Base-by-base conservation (phyloP, 2,329 filamentous ascomycete species). In the Aureobasidium vineae region DNA sequence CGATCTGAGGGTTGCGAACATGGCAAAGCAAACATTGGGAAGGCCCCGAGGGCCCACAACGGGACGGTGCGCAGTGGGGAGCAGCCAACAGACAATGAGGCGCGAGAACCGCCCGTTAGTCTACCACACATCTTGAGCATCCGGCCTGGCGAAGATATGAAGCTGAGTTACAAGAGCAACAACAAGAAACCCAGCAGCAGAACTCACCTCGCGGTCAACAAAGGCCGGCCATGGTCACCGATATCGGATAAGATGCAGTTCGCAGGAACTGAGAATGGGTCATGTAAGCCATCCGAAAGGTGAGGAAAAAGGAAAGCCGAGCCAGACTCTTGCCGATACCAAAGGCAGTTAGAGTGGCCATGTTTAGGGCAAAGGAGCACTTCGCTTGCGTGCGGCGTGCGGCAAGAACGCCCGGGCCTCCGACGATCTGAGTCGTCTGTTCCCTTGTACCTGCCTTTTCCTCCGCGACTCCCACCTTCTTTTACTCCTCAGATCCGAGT, bases 381-480 rank as follows among this genome's bases (percentile, higher is more conserved):
- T 47, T 63, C 59, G 59, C 59, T 63, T 63, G 59, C 43, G 54
- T 45, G 40, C 54, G 54, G 54, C 38, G 54, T 59, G 40, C 54
- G 54, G 54, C 54, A 59, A 59, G 38, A 52, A 26, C 41, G 57
- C 57, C 45, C 41, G n/a, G 57, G 43, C 57, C 57, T 41, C 41
- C 41, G n/a, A 36, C 23, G 56, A 60, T 47, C 56, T 60, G 56
- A 63, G 43, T 63, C 59, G 59, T 21, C 47, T 15, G 59, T 64
- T 45, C 38, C 49, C 61, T 64, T 64, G 61, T 64, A 64, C 61
- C 61, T 64, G 61, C 61, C 61, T 54, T 64, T 53, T 53, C 47
- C 61, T 53, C 52, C 49, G 41, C 36, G 47, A 53, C 61, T 53
- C 49, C 49, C 49, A 53, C 61, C 61, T 45, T 64, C 40, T 49